Evolutionary conservation across 2,329 filamentous ascomycete genomes (phyloP).

Genomic region (Clonostachys byssicola): DNA sequence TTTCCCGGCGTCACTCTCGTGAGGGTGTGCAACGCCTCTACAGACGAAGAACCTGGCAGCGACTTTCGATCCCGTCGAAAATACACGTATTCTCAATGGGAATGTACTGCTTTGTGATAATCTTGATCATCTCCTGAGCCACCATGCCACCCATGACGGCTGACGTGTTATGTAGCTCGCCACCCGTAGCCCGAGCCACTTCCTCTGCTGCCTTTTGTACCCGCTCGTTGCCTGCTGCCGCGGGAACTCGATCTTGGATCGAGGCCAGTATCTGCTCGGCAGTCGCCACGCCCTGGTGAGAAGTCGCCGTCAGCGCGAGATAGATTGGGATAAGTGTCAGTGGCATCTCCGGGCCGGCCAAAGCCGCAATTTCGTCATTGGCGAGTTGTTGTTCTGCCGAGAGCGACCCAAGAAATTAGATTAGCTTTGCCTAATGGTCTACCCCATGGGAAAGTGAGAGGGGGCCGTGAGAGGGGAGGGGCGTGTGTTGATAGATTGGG

Average conservation of each 20-base stretch:
- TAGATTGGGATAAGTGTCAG: slow-evolving; percentile 66
- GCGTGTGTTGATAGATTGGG: not conserved
- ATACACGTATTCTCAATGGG: slow-evolving; percentile 69
- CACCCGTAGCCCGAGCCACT: slow-evolving; percentile 71
- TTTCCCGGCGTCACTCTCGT: too few relatives aligned
- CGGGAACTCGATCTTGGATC: slow-evolving; percentile 36
- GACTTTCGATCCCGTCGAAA: slow-evolving; percentile 64
- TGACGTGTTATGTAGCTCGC: slow-evolving; percentile 89
- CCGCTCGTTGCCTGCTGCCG: slow-evolving; percentile 43
- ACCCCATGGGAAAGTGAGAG: too few relatives aligned
- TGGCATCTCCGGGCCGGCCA: slow-evolving; percentile 39
- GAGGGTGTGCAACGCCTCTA: slow-evolving; percentile 13
- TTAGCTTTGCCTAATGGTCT: too few relatives aligned
- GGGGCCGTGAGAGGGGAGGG: not conserved
- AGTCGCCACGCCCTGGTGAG: slow-evolving; percentile 36
- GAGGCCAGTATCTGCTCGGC: slow-evolving; percentile 49
- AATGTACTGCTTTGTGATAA: slow-evolving; percentile 70
- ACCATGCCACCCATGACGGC: slow-evolving; percentile 86
- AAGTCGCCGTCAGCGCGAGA: slow-evolving; percentile 56
- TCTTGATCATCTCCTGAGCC: slow-evolving; percentile 95
- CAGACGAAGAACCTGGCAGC: slow-evolving; percentile 53
- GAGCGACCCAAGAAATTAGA: not conserved
- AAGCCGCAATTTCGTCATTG: slow-evolving; percentile 48
- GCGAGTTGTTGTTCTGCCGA: slow-evolving; percentile 45
- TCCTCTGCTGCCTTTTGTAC: slow-evolving; percentile 56